Evolutionary conservation across 345 rosid species (phyloP), one percentile per base, ranked within the genome.

Genomic region (Noccaea bulbosa): DNA sequence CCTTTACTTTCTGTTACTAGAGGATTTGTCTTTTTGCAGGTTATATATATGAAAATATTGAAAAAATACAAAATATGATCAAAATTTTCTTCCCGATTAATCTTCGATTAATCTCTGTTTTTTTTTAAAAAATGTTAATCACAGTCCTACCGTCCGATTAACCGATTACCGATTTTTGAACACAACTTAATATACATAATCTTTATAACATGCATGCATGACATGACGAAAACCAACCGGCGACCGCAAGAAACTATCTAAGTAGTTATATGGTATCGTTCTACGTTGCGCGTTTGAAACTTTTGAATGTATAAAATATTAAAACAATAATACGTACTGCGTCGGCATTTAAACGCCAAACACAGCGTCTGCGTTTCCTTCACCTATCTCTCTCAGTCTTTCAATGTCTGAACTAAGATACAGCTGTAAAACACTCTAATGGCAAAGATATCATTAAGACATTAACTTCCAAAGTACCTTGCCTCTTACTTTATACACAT

Each of bases 391-490:
- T 57, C 56, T 69, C 39, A 57, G 30, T 15, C 14, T 48, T 33
- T 46, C 65, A 1, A 20, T 45, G 56, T 57, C 32, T 60, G 34
- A 49, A 60, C 67, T 59, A 49, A 16, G 67, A 49, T 17, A 70
- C 74, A 49, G 67, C 74, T 70, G 67, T 60, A 49, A 70, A 70
- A 8, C 50, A 39, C 65, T 69, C 65, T 38, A 16, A 58, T 38
- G 66, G 40, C 66, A 24, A 58, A 48, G 1, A 70, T 24, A 60
- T 16, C 60, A 70, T 60, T 49, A 49, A 70, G 60, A 60, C 50
- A 60, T 60, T 27, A 59, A 39, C 41, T 60, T 50, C 48, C 22
- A 39, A 60, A 59, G 44, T 40, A 50, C 55, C 11, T 32, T 39
- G 15, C 34, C 48, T 20, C 34, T 32, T 9, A 40, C 70, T 39